Percentiles rank a stretch among this genome's conserved stretches.
phyloP scores from a whole-genome alignment of 163 green algal species.

The Picocystis sp. region DNA sequence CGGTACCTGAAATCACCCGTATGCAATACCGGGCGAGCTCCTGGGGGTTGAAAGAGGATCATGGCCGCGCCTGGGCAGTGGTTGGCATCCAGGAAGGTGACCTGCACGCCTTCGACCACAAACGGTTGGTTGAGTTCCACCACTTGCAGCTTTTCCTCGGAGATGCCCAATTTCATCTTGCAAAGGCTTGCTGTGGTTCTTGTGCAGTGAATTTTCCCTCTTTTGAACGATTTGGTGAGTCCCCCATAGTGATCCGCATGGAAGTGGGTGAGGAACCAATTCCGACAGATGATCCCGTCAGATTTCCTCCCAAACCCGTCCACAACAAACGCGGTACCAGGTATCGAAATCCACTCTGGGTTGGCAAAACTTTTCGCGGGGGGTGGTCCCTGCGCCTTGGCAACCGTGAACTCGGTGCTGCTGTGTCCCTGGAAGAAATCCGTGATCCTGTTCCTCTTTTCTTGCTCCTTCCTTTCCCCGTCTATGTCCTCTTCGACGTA shows the following conservation, averaged over 20 bases:
- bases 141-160: conserved; percentile 15
- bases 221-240: conserved; percentile 34
- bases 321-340: neutral
- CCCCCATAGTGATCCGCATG: conserved; percentile 51
- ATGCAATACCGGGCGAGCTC: conserved; percentile 50
- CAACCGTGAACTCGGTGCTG: too few species aligned
- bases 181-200: conserved; percentile 56
- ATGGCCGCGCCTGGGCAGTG: conserved; percentile 84
- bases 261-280: conserved; percentile 83
- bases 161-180: conserved; percentile 48
- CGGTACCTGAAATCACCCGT: conserved; percentile 46
- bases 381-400: too few species aligned
- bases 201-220: conserved; percentile 62
- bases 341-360: too few species aligned
- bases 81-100: conserved; percentile 83
- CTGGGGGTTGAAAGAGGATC: conserved; percentile 47
- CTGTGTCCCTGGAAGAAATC: too few species aligned
- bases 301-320: neutral
- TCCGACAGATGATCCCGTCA: neutral
- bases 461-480: too few species aligned
- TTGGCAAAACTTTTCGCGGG: too few species aligned
- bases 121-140: conserved; percentile 25
- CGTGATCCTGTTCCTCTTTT: too few species aligned
- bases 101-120: conserved; percentile 34
- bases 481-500: too few species aligned